Evolutionary conservation across 1,139 yeast species (phyloP), one percentile per base, ranked within the genome.

Genomic region (Blastobotrys indianensis): DNA sequence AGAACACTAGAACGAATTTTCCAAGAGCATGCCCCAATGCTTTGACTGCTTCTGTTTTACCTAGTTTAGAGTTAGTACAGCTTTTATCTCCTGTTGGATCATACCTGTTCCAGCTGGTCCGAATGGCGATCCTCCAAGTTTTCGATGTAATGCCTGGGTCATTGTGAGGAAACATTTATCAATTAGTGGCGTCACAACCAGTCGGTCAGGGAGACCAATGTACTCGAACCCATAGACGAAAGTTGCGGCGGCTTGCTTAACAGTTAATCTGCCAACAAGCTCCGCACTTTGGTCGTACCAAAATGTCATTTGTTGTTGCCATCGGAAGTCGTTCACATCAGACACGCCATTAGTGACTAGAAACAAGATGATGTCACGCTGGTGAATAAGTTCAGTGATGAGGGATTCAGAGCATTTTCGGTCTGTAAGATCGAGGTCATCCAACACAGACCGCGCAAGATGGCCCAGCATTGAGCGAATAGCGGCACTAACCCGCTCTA

Each of bases 81-180:
- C 11, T 37, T 12, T 23, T n/a, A 16, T 12, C 17, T 31, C n/a
- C n/a, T 28, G 13, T 11, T 13, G 16, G n/a, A 11, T 37, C 44
- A n/a, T 45, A 55, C 97, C 98, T 0, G 97, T 92, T 41, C 97
- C 98, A 2, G 98, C 97, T 1, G 98, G 97, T 0, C 98, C 98
- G 65, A 83, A 81, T 1, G 95, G 86, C 1, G 95, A 83, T 0
- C 95, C 95, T n/a, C 97, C 97, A 11, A 80, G 68, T 36, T 75
- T 75, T 54, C 81, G 87, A 32, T 77, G 75, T 25, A 88, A 63
- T 0, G 97, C 94, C 52, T 82, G 85, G 0, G 85, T 73, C 80
- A 90, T 76, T 0, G 90, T 70, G 30, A 82, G 61, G 59, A 76
- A 86, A 50, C 88, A 79, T 12, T 74, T 70, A 45, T 79, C 79